Evolutionary conservation across 1,139 yeast species (phyloP).

Genomic region (Starmera stellimalicola): DNA sequence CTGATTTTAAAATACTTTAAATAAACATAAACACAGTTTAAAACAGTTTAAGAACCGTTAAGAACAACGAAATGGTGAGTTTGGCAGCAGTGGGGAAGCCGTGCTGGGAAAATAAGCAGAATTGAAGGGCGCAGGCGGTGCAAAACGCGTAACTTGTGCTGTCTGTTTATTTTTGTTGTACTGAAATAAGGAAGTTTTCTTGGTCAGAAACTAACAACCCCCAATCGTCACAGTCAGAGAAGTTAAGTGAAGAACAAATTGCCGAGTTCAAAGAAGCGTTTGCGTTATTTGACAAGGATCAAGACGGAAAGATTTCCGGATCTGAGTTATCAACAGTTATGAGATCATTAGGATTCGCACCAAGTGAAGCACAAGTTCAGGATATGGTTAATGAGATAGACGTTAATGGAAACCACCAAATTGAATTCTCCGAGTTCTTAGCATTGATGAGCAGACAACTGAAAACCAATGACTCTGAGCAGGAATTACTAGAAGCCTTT

Average conservation of each 20-base stretch:
- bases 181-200: too few relatives aligned
- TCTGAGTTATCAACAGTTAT: conserved; percentile 95
- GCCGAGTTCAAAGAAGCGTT: conserved; percentile 97
- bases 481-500: conserved; percentile 94
- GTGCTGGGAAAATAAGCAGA: too few relatives aligned
- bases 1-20: background rate
- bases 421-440: conserved; percentile 76
- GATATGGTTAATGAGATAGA: conserved; percentile 97
- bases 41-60: too few relatives aligned
- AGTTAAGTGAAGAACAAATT: conserved; percentile 91
- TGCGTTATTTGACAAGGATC: conserved; percentile 90
- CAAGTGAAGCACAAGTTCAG: conserved; percentile 89
- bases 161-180: too few relatives aligned
- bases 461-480: conserved; percentile 94
- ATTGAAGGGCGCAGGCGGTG: too few relatives aligned
- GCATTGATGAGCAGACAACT: conserved; percentile 66
- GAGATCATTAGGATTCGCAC: conserved; percentile 96
- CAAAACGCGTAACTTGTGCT: too few relatives aligned
- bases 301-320: conserved; percentile 93
- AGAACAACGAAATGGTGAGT: too few relatives aligned
- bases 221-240: conserved; percentile 40
- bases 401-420: conserved; percentile 87
- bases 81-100: too few relatives aligned
- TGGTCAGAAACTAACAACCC: too few relatives aligned
- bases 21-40: background rate